Base-by-base conservation (phyloP, 2,329 filamentous ascomycete species). In the Penicillium carneum region DNA sequence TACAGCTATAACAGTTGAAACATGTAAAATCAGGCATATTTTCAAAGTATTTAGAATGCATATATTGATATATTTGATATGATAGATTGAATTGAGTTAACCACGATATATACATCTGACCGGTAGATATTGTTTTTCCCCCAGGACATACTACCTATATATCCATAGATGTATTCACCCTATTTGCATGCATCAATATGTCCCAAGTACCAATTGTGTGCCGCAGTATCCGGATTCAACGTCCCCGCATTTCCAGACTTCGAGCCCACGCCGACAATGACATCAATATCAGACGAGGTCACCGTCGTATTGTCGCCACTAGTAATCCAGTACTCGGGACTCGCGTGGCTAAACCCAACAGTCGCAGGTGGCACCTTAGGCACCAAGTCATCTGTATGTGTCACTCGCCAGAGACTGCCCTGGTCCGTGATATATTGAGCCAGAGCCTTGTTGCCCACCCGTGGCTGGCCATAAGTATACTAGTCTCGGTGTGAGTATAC, bases 401-500 rank as follows among this genome's bases (percentile, higher is more conserved):
- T 79, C 45, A 78, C 68, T 39, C 77, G 74, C 63, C 71, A 79
- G 57, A 73, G 73, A 38, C 61, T 64, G 6, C 69, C 70, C 49
- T 79, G 76, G 1, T 52, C 60, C 3, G 76, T 77, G 60, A 79
- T 74, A 59, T 76, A 78, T 26, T 70, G 64, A n/a, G 77, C 77
- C 39, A 80, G 65, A 3, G 66, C 66, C n/a, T 63, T 31, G 41
- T 79, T 79, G 3, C 77, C 79, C 1, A 80, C 72, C 43, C 79
- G 78, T 3, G 79, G 79, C 11, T 70, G 72, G 16, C 77, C 79
- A 48, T 78, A 81, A 1, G 74, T 75, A 59, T 79, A 81, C 77
- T 80, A 16, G 12, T 14, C 5, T 18, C n/a, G 9, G n/a, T 33
- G 39, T 52, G 7, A 31, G 41, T 7, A 29, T 16, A n/a, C 6